Evolutionary conservation across 805 yeast species (phyloP).

Genomic region (Sugiyamaella boreocaroliniensis): DNA sequence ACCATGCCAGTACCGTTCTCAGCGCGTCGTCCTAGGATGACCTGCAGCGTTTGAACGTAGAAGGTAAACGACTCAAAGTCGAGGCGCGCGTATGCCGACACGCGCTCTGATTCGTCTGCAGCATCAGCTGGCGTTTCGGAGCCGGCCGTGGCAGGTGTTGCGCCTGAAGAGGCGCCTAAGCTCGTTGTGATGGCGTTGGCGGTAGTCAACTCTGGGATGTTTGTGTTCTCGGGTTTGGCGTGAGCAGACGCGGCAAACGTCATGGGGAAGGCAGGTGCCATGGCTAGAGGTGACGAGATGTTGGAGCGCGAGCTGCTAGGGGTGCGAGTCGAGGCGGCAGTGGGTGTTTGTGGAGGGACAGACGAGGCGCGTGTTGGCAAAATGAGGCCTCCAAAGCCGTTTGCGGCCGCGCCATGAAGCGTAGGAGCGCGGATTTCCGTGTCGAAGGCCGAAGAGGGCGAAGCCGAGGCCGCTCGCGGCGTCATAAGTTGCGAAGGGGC

Average conservation of each 20-base stretch:
- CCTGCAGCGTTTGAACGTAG: slow-evolving; percentile 94
- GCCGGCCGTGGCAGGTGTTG: slow-evolving; percentile 2
- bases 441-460: neutral
- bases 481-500: neutral
- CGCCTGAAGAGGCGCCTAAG: neutral
- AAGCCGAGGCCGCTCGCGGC: neutral
- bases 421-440: neutral
- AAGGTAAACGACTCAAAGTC: slow-evolving; percentile 92
- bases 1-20: slow-evolving; percentile 51
- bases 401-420: neutral
- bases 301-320: neutral
- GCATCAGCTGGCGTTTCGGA: slow-evolving; percentile 6
- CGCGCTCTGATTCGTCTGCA: slow-evolving; percentile 25
- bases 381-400: neutral
- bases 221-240: neutral
- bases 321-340: neutral
- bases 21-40: slow-evolving; percentile 82
- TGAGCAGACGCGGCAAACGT: neutral
- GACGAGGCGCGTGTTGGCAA: neutral
- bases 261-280: neutral
- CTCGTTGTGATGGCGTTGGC: slow-evolving; percentile 8
- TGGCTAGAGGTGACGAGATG: neutral
- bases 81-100: slow-evolving; percentile 44
- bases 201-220: slow-evolving; percentile 2
- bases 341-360: neutral